These are phyloP conservation scores for Leishmania braziliensis DNA, from an alignment of 208 protist species.

Conservation along the genomic window DNA sequence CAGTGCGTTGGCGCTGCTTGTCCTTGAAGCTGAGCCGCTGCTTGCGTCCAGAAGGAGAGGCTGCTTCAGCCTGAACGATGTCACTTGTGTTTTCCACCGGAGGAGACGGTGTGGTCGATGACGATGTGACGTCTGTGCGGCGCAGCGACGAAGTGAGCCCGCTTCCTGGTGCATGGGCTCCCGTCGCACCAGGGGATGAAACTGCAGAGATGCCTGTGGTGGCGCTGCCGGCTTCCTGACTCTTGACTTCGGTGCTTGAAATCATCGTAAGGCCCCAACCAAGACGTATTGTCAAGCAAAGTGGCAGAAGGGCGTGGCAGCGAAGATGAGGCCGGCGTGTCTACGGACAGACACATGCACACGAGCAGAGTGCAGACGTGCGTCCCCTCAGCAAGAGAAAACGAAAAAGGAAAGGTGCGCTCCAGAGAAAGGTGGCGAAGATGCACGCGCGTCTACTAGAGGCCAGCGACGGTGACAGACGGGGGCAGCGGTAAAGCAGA, in stretches of 20 bases:
- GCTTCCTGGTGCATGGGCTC: neutral
- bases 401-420: neutral
- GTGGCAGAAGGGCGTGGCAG: neutral
- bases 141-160: neutral
- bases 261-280: neutral
- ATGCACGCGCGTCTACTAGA: neutral
- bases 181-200: neutral
- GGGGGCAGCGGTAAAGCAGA: neutral
- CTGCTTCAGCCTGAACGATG: neutral
- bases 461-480: neutral
- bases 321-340: neutral
- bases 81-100: neutral
- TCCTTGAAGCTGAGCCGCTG: constrained; percentile 28
- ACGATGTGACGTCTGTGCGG: constrained; percentile 1
- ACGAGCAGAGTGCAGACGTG: neutral
- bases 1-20: constrained; percentile 20
- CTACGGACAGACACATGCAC: neutral
- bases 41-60: constrained; percentile 6
- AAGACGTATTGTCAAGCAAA: neutral
- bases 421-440: neutral
- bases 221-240: neutral
- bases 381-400: neutral
- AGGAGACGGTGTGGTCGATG: neutral
- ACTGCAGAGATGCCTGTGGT: neutral
- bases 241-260: neutral